Conservation (phyloP, 768 basidiomycete genomes). For the Boletus rex-veris region DNA sequence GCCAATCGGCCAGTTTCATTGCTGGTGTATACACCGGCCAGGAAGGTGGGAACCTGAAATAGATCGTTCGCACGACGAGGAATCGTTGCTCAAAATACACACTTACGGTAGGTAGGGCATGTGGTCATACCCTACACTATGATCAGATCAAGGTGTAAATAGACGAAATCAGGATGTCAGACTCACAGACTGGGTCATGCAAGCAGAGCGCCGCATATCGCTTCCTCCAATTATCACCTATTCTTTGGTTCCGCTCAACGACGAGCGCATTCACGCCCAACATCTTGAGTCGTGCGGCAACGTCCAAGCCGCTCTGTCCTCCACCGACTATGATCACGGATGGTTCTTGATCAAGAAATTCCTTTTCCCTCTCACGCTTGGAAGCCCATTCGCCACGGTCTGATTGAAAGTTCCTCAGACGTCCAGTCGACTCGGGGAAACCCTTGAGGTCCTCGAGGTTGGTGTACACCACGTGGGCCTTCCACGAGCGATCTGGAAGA, state of each 20-base stretch:
- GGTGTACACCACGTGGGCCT: slow-evolving; percentile 47
- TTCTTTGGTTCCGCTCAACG: slow-evolving; percentile 24
- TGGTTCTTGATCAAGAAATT: slow-evolving; percentile 42
- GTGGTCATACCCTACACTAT: slow-evolving; percentile 41
- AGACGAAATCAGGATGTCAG: not conserved
- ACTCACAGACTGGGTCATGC: slow-evolving; percentile 33
- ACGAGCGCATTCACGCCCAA: slow-evolving; percentile 19
- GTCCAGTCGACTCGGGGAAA: slow-evolving; percentile 43
- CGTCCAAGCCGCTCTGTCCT: slow-evolving; percentile 52
- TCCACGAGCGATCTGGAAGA: slow-evolving; percentile 40
- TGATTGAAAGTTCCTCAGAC: slow-evolving; percentile 41
- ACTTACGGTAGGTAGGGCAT: slow-evolving; percentile 56
- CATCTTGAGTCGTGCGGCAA: slow-evolving; percentile 53
- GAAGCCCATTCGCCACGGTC: slow-evolving; percentile 32
- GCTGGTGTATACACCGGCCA: slow-evolving; percentile 62
- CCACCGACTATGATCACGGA: slow-evolving; percentile 50
- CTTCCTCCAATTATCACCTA: slow-evolving; percentile 33
- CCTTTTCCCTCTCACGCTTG: slow-evolving; percentile 26
- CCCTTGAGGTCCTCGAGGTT: slow-evolving; percentile 49
- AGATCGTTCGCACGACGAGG: not conserved
- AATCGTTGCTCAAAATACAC: not conserved
- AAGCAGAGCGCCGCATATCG: slow-evolving; percentile 29
- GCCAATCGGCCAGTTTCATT: slow-evolving; percentile 58
- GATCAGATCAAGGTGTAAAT: not conserved
- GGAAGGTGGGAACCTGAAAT: slow-evolving; percentile 48